These are phyloP conservation scores for Gossypium herbaceum DNA, from an alignment of 345 rosid species.

Conservation along the genomic window DNA sequence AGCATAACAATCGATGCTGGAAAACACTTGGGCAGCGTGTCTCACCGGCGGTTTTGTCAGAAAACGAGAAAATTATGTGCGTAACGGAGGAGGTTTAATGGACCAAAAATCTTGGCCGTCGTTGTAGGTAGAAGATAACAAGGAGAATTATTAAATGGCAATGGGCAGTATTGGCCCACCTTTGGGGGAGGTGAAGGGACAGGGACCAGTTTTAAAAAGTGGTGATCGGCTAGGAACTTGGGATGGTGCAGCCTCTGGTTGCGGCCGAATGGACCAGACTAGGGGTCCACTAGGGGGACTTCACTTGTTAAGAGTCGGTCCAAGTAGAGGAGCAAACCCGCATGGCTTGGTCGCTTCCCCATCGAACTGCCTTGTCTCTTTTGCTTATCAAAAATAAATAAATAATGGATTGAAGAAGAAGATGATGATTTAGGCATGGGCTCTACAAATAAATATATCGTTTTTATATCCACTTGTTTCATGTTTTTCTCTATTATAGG, in stretches of 20 bases:
- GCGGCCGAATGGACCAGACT: slow-evolving; percentile 19
- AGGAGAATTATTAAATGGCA: not conserved
- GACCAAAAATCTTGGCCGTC: not conserved
- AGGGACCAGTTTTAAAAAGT: slow-evolving; percentile 15
- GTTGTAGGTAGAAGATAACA: slow-evolving; percentile 20
- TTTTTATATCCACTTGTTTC: not conserved
- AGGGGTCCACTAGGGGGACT: not conserved
- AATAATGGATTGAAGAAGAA: not conserved
- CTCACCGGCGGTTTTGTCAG: slow-evolving; percentile 15
- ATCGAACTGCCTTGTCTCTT: slow-evolving; percentile 28
- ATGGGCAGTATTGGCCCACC: not conserved
- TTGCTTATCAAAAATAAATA: not conserved
- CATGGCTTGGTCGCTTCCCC: slow-evolving; percentile 17
- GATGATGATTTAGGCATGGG: slow-evolving; percentile 5
- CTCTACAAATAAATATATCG: not conserved
- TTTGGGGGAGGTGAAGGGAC: not conserved
- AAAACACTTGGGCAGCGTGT: slow-evolving; percentile 20
- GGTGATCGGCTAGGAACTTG: slow-evolving; percentile 17
- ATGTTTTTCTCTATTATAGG: too few relatives aligned
- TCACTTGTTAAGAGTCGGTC: not conserved
- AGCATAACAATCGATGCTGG: slow-evolving; percentile 16
- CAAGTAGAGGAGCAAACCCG: slow-evolving; percentile 20
- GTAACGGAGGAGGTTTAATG: slow-evolving; percentile 1
- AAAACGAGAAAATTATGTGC: not conserved
- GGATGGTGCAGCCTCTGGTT: slow-evolving; percentile 22